Percentiles rank a stretch among this genome's conserved stretches.
Evolutionary conservation across 2,329 filamentous ascomycete genomes (phyloP).

Genomic region (Alternaria burnsii): DNA sequence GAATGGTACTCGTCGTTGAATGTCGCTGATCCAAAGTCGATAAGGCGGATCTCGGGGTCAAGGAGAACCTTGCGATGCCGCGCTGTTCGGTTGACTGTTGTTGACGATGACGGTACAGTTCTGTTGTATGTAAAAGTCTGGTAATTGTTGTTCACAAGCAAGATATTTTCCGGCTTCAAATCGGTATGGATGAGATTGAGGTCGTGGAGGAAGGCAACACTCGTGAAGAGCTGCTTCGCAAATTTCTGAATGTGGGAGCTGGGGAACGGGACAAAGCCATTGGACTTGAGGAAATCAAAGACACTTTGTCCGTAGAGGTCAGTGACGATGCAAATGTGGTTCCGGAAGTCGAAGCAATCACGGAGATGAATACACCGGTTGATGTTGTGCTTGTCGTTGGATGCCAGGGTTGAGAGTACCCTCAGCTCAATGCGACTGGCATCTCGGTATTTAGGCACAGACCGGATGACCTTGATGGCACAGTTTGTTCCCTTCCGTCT

Average conservation of each 20-base stretch:
- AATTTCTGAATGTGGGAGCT: constrained; percentile 99
- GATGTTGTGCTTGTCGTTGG: constrained; percentile 89
- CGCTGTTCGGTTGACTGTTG: constrained; percentile 64
- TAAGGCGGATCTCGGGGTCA: constrained; percentile 71
- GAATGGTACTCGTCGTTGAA: constrained; percentile 75
- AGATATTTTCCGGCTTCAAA: constrained; percentile 73
- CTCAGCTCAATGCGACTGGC: constrained; percentile 93
- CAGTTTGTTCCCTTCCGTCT: constrained; percentile 79
- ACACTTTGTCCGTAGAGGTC: constrained; percentile 90
- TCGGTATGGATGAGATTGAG: constrained; percentile 95
- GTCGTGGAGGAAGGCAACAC: constrained; percentile 96
- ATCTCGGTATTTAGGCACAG: constrained; percentile 97
- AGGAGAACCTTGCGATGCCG: constrained; percentile 70
- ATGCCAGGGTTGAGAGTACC: constrained; percentile 88
- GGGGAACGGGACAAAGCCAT: constrained; percentile 94
- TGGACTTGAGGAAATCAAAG: constrained; percentile 97
- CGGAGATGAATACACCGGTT: constrained; percentile 97
- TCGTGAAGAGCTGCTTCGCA: constrained; percentile 95
- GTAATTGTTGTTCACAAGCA: constrained; percentile 70
- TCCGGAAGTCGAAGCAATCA: constrained; percentile 96
- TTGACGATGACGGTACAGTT: constrained; percentile 70
- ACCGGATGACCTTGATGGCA: constrained; percentile 97
- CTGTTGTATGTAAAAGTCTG: constrained; percentile 76
- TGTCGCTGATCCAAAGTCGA: constrained; percentile 73
- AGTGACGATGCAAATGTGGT: constrained; percentile 90